Evolutionary conservation across 2,329 filamentous ascomycete genomes (phyloP).

Genomic region (Cyphellophora attinorum): DNA sequence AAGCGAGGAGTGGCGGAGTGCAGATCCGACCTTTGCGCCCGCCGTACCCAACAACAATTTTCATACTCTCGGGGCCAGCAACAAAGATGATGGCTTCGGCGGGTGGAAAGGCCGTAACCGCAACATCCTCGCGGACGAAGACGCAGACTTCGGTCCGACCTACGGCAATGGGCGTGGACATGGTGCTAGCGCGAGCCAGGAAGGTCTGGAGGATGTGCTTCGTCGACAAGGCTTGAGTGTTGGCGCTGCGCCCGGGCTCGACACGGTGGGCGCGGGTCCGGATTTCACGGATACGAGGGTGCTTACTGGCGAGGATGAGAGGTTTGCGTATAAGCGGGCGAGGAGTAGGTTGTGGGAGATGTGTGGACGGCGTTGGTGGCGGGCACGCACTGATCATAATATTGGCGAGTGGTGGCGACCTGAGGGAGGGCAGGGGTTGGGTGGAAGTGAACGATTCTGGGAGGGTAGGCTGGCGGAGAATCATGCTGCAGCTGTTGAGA

Average conservation of each 20-base stretch:
- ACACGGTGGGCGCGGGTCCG: slow-evolving; percentile 19
- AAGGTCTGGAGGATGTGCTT: neutral
- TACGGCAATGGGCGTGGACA: slow-evolving; percentile 20
- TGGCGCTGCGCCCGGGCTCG: slow-evolving; percentile 5
- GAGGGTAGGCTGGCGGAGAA: slow-evolving; percentile 30
- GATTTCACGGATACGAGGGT: slow-evolving; percentile 60
- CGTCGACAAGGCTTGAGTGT: neutral
- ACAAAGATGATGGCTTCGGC: no score
- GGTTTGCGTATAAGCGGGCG: slow-evolving; percentile 71
- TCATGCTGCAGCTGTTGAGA: neutral
- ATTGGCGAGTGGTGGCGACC: slow-evolving; percentile 60
- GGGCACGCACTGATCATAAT: slow-evolving; percentile 13
- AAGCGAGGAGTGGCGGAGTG: slow-evolving; percentile 12
- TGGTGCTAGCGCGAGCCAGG: slow-evolving; percentile 8
- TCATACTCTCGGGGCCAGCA: no score
- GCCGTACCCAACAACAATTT: slow-evolving; percentile 12
- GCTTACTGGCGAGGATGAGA: slow-evolving; percentile 72
- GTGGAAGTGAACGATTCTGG: no score
- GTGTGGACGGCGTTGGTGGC: slow-evolving; percentile 63
- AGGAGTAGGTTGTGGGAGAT: slow-evolving; percentile 74
- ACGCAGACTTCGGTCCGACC: slow-evolving; percentile 23
- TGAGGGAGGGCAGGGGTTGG: slow-evolving; percentile 49
- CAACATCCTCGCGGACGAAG: slow-evolving; percentile 23
- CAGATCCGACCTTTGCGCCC: slow-evolving; percentile 6
- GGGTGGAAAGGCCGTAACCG: slow-evolving; percentile 10